Conservation (phyloP, 78 protist genomes). For the Parvularia atlantis region DNA sequence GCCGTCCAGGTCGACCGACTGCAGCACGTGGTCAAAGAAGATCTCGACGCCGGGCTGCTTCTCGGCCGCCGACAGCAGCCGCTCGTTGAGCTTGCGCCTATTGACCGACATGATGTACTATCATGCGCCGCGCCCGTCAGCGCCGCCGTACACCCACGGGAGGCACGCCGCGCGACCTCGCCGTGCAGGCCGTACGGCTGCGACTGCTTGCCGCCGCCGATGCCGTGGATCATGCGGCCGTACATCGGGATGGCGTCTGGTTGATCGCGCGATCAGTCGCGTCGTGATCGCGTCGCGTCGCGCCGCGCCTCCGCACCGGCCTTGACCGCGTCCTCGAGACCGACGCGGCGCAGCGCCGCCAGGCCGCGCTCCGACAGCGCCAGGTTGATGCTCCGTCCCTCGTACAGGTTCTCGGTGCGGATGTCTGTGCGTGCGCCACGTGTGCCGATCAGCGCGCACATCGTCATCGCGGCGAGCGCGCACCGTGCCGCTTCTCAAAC, state of each 20-base stretch:
- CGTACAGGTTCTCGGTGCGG: neutral
- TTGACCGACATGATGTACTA: neutral
- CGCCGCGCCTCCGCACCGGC: neutral
- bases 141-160: too few species aligned
- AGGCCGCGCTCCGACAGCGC: slow-evolving; percentile 32
- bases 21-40: slow-evolving; percentile 20
- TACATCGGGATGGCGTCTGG: slow-evolving; percentile 17
- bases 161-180: too few species aligned
- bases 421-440: slow-evolving; percentile 7
- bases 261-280: too few species aligned
- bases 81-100: slow-evolving; percentile 24
- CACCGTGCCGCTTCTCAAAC: slow-evolving; percentile 2
- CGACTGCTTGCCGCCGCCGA: neutral
- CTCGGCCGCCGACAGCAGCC: slow-evolving; percentile 26
- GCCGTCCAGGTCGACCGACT: neutral
- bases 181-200: slow-evolving; percentile 13
- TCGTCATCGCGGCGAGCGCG: neutral
- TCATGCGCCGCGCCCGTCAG: neutral
- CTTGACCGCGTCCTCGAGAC: slow-evolving; percentile 7
- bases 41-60: slow-evolving; percentile 6
- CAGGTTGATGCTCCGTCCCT: slow-evolving; percentile 39
- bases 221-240: slow-evolving; percentile 32
- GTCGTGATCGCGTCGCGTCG: too few species aligned
- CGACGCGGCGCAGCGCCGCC: slow-evolving; percentile 21
- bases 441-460: neutral